Percentiles rank a stretch among this genome's conserved stretches.
Conservation (phyloP, 768 basidiomycete species). For the Termitomyces sp. region DNA sequence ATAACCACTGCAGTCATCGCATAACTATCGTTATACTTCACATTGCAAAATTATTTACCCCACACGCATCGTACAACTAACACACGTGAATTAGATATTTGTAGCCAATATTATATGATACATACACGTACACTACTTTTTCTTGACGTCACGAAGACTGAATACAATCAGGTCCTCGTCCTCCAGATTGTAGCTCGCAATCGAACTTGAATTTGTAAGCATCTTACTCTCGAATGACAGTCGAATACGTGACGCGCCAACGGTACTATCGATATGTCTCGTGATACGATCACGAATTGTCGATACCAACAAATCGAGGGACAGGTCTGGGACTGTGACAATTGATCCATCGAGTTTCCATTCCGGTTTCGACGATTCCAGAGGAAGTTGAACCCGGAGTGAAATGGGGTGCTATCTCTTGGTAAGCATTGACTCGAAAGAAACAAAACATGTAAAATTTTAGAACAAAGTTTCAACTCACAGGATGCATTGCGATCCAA, state of each 20-base stretch:
- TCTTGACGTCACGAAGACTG: slow-evolving; percentile 63
- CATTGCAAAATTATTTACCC: not conserved
- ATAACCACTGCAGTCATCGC: not conserved
- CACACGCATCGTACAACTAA: slow-evolving; percentile 3
- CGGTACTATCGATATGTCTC: slow-evolving; percentile 68
- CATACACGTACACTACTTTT: slow-evolving; percentile 36
- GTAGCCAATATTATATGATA: slow-evolving; percentile 6
- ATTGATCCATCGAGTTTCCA: slow-evolving; percentile 86
- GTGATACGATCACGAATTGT: slow-evolving; percentile 87
- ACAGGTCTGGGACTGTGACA: slow-evolving; percentile 76
- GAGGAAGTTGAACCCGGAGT: slow-evolving; percentile 78
- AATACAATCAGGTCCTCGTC: slow-evolving; percentile 83
- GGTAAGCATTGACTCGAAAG: not conserved
- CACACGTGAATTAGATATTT: not conserved
- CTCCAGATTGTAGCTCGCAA: slow-evolving; percentile 86
- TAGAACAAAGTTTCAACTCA: slow-evolving; percentile 23
- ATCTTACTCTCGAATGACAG: slow-evolving; percentile 78
- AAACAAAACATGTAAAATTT: not conserved
- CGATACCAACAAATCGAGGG: slow-evolving; percentile 79
- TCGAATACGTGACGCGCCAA: slow-evolving; percentile 76
- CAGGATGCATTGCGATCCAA: slow-evolving; percentile 88
- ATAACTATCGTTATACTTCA: not conserved
- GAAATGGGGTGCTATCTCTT: slow-evolving; percentile 71
- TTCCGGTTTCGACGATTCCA: slow-evolving; percentile 78
- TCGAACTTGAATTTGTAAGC: slow-evolving; percentile 79